Base-by-base conservation (phyloP, 192 early-diverging fungal genomes). In the Coemansia sp. region DNA sequence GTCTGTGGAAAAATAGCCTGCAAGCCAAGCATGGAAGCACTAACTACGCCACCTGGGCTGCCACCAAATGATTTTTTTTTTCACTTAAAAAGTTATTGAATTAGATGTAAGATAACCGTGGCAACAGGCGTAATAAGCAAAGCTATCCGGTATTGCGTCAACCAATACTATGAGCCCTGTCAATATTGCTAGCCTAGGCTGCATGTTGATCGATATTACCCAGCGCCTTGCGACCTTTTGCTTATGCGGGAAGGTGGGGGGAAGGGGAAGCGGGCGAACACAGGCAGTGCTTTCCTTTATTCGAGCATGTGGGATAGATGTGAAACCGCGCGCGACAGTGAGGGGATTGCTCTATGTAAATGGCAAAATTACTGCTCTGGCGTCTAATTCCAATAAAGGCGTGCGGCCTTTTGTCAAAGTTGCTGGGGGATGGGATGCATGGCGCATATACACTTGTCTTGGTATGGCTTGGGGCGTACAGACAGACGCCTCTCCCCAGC, bases 311-410 rank as follows among this genome's bases (percentile, higher is more conserved):
- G 64, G 30, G 64, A 52, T 38, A 52, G 19, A 19, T 66, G 33
- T 67, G 65, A 67, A 67, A 67, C 65, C 52, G 52, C 55, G 35
- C 3, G 65, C 23, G 32, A 58, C 17, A 30, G 52, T 65, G 63
- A 26, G 40, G 32, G 30, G 30, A 52, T 6, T 17, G n/a, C 23
- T 30, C 21, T 35, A n/a, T 17, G 55, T 0, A 35, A 30, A 35
- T 47, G 67, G 57, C 30, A 67, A 59, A 28, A 59, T 30, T 67
- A 67, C 66, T 67, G 42, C 42, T 40, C 37, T 40, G 16, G 16
- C 3, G n/a, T 16, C 47, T 4, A 37, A 44, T 30, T 47, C 63
- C 46, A 49, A 47, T 46, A 33, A 58, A 58, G 55, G 16, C 55
- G 55, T 58, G 55, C 55, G 55, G 55, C 55, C 30, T 6, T 7